These are phyloP conservation scores for Sugiyamaella grinbergsii DNA, from an alignment of 1,139 yeast genomes.

Conservation along the genomic window DNA sequence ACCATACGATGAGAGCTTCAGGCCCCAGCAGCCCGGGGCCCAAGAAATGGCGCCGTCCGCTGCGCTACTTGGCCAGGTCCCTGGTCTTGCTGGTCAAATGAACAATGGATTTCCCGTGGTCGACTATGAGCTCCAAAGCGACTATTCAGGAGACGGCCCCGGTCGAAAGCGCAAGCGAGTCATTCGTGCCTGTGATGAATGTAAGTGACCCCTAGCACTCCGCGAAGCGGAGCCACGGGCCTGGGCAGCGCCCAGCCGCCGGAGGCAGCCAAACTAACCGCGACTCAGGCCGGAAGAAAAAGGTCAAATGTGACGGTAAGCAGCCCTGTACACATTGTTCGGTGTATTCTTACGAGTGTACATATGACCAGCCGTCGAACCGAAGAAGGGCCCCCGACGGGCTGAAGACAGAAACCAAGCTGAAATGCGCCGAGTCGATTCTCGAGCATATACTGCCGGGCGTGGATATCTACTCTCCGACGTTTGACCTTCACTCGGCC, in stretches of 20 bases:
- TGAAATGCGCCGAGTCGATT: slow-evolving; percentile 43
- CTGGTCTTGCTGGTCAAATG: not conserved
- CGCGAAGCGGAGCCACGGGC: no score
- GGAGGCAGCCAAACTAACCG: no score
- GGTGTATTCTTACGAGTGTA: slow-evolving; percentile 65
- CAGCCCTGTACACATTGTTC: slow-evolving; percentile 89
- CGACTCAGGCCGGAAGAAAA: slow-evolving; percentile 55
- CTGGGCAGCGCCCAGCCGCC: no score
- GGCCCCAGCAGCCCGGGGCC: not conserved
- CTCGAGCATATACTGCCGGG: slow-evolving; percentile 52
- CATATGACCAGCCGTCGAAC: slow-evolving; percentile 75
- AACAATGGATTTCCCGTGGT: not conserved
- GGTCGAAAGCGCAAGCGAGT: slow-evolving; percentile 69
- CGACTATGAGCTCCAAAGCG: slow-evolving; percentile 13
- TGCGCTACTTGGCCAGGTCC: not conserved
- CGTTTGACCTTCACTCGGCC: slow-evolving; percentile 48
- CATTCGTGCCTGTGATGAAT: slow-evolving; percentile 81
- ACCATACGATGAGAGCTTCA: not conserved
- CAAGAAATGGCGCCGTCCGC: no score
- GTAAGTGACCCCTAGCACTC: slow-evolving; percentile 44
- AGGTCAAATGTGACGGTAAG: slow-evolving; percentile 86
- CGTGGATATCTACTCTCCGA: slow-evolving; percentile 51
- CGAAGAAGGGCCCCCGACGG: slow-evolving; percentile 51
- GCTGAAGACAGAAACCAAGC: slow-evolving; percentile 42
- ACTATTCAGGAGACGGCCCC: slow-evolving; percentile 1